These are phyloP conservation scores for Galerina sulciceps DNA, from an alignment of 768 basidiomycete genomes.

Conservation along the genomic window DNA sequence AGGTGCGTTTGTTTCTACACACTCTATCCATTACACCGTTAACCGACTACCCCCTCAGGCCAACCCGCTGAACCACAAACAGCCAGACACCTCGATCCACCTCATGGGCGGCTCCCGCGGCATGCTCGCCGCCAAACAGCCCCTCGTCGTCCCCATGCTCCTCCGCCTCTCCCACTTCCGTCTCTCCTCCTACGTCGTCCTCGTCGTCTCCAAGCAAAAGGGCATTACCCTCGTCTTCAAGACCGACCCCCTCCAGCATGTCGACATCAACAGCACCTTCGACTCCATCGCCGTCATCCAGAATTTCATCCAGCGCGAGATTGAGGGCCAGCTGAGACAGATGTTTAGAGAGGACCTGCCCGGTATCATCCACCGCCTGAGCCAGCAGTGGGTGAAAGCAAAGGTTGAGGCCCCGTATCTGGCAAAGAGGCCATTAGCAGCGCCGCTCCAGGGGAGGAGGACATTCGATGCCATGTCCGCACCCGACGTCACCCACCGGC, in stretches of 20 bases:
- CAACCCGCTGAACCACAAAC: constrained; percentile 93
- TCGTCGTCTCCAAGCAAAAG: constrained; percentile 96
- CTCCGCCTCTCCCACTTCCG: constrained; percentile 95
- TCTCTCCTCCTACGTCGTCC: constrained; percentile 93
- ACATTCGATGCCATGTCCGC: constrained; percentile 43
- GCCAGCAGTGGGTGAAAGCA: constrained; percentile 94
- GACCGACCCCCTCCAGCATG: constrained; percentile 97
- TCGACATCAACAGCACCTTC: constrained; percentile 97
- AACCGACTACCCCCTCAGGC: constrained; percentile 54
- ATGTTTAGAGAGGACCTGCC: constrained; percentile 99
- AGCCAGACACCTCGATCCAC: constrained; percentile 74
- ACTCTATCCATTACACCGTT: background rate
- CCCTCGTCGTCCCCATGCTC: constrained; percentile 97
- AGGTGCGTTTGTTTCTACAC: constrained; percentile 55
- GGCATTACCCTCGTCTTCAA: constrained; percentile 99
- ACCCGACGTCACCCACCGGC: constrained; percentile 39
- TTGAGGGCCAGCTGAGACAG: constrained; percentile 94
- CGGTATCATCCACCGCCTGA: constrained; percentile 93
- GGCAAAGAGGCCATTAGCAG: constrained; percentile 48
- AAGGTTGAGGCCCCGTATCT: constrained; percentile 94
- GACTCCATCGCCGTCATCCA: constrained; percentile 98
- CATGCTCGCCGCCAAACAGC: constrained; percentile 93
- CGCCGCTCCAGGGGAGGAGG: constrained; percentile 25
- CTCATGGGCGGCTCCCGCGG: constrained; percentile 82
- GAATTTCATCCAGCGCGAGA: constrained; percentile 96